These are phyloP conservation scores for Hygrophorus pudorinus DNA, from an alignment of 768 basidiomycete species.

Conservation along the genomic window DNA sequence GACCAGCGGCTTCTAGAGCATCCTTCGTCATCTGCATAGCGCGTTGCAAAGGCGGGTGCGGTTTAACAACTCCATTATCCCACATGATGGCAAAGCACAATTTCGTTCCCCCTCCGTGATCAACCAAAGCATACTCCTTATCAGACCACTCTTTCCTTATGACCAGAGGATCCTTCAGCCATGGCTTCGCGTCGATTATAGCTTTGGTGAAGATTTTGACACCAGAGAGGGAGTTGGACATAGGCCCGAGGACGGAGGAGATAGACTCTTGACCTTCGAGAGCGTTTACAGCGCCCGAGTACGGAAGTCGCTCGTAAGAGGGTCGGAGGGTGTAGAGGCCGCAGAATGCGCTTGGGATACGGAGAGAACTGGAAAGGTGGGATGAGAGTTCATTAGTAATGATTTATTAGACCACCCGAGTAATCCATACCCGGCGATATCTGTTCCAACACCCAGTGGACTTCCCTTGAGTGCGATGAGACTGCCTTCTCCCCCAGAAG, in stretches of 20 bases:
- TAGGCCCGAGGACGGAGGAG: constrained; percentile 46
- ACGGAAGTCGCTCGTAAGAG: constrained; percentile 45
- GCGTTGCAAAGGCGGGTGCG: constrained; percentile 42
- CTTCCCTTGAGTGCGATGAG: constrained; percentile 51
- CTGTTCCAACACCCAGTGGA: constrained; percentile 53
- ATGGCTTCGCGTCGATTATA: constrained; percentile 39
- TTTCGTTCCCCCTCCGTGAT: constrained; percentile 33
- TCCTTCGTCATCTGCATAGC: constrained; percentile 38
- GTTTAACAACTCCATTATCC: constrained; percentile 37
- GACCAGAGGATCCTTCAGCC: constrained; percentile 43
- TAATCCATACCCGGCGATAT: constrained; percentile 39
- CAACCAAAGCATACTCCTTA: constrained; percentile 16
- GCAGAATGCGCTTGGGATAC: constrained; percentile 47
- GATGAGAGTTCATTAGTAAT: not conserved
- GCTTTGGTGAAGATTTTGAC: constrained; percentile 45
- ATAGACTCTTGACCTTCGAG: constrained; percentile 48
- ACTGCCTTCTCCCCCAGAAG: constrained; percentile 60
- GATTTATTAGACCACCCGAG: not conserved
- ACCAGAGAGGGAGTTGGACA: constrained; percentile 40
- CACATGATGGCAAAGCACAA: constrained; percentile 45
- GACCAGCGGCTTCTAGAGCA: constrained; percentile 38
- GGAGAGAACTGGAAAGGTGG: constrained; percentile 31
- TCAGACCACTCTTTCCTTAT: constrained; percentile 36
- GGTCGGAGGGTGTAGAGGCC: constrained; percentile 52
- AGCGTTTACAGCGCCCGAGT: constrained; percentile 40